Evolutionary conservation across 768 basidiomycete species (phyloP).

Genomic region (Peribolospora baueri): DNA sequence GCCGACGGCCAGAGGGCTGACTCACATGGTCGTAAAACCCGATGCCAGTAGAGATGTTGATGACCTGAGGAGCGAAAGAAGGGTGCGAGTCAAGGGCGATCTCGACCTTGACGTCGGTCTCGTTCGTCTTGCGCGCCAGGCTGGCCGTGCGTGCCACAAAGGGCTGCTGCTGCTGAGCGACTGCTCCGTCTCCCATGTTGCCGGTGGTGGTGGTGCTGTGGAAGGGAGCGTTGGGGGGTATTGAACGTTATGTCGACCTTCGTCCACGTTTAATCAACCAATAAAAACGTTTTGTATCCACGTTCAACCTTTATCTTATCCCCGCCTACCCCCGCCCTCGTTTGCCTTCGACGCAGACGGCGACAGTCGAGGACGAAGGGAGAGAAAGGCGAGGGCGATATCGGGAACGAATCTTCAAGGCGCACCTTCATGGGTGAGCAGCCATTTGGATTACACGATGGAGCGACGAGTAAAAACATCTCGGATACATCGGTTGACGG

Average conservation of each 20-base stretch:
- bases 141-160: constrained; percentile 6
- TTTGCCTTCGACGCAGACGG: no score
- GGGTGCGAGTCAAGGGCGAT: constrained; percentile 51
- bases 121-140: constrained; percentile 25
- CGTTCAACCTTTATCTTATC: no score
- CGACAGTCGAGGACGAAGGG: no score
- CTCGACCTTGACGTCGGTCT: constrained; percentile 65
- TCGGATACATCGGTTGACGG: no score
- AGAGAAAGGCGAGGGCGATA: no score
- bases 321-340: no score
- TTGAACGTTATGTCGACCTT: background rate
- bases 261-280: no score
- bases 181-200: background rate
- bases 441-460: no score
- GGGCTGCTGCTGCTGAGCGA: no score
- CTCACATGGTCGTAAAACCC: constrained; percentile 94
- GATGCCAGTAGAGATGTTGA: constrained; percentile 74
- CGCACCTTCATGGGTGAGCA: no score
- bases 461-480: no score
- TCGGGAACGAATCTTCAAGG: no score
- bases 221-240: background rate
- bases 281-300: background rate
- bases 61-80: constrained; percentile 42
- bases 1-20: constrained; percentile 1
- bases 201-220: background rate